phyloP scores from a whole-genome alignment of 805 yeast genomes.

The Tetrapisispora pingtungensis region DNA sequence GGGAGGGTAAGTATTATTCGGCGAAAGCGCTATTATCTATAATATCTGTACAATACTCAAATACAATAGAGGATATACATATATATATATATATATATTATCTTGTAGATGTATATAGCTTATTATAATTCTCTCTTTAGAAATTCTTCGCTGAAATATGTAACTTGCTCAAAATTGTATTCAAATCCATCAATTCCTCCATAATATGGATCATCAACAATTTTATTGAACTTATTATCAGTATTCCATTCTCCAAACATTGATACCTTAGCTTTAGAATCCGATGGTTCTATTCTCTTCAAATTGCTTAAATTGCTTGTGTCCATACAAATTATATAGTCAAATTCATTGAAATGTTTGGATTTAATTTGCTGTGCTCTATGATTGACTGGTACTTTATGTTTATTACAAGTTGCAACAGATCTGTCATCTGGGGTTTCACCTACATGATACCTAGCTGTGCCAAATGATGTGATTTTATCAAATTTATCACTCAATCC shows the following conservation, averaged over 20 bases:
- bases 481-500: slow-evolving; percentile 34
- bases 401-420: slow-evolving; percentile 50
- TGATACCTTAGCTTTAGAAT: slow-evolving; percentile 38
- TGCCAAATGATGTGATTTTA: slow-evolving; percentile 77
- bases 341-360: slow-evolving; percentile 46
- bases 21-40: too few species aligned
- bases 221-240: slow-evolving; percentile 37
- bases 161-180: slow-evolving; percentile 61
- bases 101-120: too few species aligned
- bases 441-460: slow-evolving; percentile 77
- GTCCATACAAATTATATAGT: slow-evolving; percentile 66
- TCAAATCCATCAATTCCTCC: slow-evolving; percentile 83
- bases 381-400: slow-evolving; percentile 70
- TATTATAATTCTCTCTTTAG: slow-evolving; percentile 40
- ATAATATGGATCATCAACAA: slow-evolving; percentile 87
- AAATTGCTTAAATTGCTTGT: slow-evolving; percentile 46
- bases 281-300: slow-evolving; percentile 42
- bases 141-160: slow-evolving; percentile 66
- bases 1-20: too few species aligned
- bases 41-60: too few species aligned
- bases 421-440: slow-evolving; percentile 74
- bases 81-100: background rate
- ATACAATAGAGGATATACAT: background rate
- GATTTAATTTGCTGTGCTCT: slow-evolving; percentile 56
- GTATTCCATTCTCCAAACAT: slow-evolving; percentile 79